A percentile compares a stretch with the other conserved stretches of the same genome.
Conservation (phyloP, 352 stramenopile genomes). For the Pythium biforme region DNA sequence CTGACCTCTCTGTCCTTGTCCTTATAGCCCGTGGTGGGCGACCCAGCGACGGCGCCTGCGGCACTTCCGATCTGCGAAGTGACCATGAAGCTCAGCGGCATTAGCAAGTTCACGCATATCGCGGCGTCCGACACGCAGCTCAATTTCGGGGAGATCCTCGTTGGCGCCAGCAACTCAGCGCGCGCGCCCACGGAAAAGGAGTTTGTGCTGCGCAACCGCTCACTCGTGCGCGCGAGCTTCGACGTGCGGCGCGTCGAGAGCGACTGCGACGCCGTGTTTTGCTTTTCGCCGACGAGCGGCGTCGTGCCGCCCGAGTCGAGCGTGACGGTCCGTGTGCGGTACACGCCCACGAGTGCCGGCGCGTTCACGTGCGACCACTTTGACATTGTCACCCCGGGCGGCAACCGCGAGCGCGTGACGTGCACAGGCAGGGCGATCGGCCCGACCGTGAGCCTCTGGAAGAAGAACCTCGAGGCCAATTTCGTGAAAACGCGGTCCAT, state of each 20-base stretch:
- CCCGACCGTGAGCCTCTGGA: constrained; percentile 70
- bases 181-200: constrained; percentile 64
- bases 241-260: constrained; percentile 66
- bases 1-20: not conserved
- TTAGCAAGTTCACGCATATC: constrained; percentile 91
- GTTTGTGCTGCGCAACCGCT: constrained; percentile 89
- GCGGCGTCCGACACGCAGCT: constrained; percentile 73
- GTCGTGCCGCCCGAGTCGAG: constrained; percentile 76
- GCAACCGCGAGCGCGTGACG: constrained; percentile 76
- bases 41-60: not conserved
- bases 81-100: constrained; percentile 84
- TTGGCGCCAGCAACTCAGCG: constrained; percentile 47
- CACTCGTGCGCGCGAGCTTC: constrained; percentile 88
- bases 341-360: constrained; percentile 76
- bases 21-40: not conserved
- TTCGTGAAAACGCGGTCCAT: constrained; percentile 72
- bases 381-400: constrained; percentile 85
- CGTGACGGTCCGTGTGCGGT: constrained; percentile 69
- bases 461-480: constrained; percentile 76
- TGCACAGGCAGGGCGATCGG: constrained; percentile 71
- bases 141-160: constrained; percentile 83
- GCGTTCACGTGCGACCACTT: constrained; percentile 92
- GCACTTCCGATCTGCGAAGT: constrained; percentile 1
- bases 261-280: constrained; percentile 87
- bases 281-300: constrained; percentile 64